Base-by-base conservation (phyloP, 768 basidiomycete genomes). In the Tulasnella sp. region DNA sequence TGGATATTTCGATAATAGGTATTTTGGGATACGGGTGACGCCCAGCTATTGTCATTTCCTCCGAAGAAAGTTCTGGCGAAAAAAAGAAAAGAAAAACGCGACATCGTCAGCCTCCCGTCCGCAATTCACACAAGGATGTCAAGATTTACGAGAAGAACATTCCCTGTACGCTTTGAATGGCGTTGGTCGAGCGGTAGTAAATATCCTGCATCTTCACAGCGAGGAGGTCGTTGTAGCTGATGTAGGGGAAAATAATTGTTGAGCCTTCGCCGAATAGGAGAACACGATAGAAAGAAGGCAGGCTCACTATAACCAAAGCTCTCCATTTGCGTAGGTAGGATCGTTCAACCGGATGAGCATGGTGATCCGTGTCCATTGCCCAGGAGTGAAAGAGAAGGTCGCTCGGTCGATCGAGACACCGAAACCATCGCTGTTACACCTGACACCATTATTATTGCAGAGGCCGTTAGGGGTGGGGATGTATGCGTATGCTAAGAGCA, bases 1-100 rank as follows among this genome's bases (percentile, higher is more conserved):
- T 85, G 85, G 74, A 95, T 85, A 82, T 93, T 91, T 78, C 91
- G 89, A 85, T 88, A 95, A 82, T 91, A 94, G 0, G 90, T 90
- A 80, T 91, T 88, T 7, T 90, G 89, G 0, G 87, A 87, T 4
- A 85, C 82, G 6, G 91, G 88, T 0, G 92, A 90, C 31, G 91
- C 91, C 91, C 91, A 96, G 42, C 86, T 86, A 4, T 84, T 76
- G 80, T 96, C 91, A 77, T 86, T 86, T 31, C 91, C 93, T 83
- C 93, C 93, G 80, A 93, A 94, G 85, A 94, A 94, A 29, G 92
- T 93, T 40, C 91, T 91, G 77, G n/a, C n/a, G n/a, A n/a, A n/a
- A n/a, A n/a, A n/a, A n/a, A n/a, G n/a, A n/a, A n/a, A n/a, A n/a
- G n/a, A n/a, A n/a, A n/a, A n/a, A 11, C 11, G 29, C 17, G 8